phyloP scores from a whole-genome alignment of 306 rosid species.

The Echinosophora koreensis region DNA sequence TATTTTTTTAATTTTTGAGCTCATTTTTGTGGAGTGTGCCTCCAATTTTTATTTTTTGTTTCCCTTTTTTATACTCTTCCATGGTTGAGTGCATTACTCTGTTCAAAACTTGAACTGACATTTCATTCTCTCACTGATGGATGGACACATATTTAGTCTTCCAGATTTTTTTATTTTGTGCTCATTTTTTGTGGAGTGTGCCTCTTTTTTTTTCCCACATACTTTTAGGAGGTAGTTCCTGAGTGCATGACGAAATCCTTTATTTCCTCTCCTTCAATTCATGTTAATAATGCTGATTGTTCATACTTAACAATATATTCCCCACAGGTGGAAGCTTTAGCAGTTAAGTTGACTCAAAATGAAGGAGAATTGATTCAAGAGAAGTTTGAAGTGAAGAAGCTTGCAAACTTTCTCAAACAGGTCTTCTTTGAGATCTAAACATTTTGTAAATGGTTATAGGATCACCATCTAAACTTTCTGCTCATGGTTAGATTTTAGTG shows the following conservation, averaged over 20 bases:
- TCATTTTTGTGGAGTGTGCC: background rate
- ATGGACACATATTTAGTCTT: background rate
- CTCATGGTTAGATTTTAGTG: slow-evolving; percentile 30
- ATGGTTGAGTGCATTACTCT: background rate
- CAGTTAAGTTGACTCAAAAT: slow-evolving; percentile 93
- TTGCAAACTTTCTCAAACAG: slow-evolving; percentile 94
- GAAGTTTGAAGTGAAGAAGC: slow-evolving; percentile 97
- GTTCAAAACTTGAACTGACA: slow-evolving; percentile 24
- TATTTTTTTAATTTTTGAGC: background rate
- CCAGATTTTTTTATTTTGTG: background rate
- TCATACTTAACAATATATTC: slow-evolving; percentile 39
- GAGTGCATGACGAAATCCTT: slow-evolving; percentile 10
- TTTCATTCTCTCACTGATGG: background rate
- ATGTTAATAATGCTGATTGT: slow-evolving; percentile 17
- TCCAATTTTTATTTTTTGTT: slow-evolving; percentile 1
- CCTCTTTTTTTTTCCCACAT: background rate
- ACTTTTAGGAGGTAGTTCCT: slow-evolving; percentile 19
- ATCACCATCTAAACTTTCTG: slow-evolving; percentile 29
- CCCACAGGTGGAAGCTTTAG: slow-evolving; percentile 94
- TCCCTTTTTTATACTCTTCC: background rate
- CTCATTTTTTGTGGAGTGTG: background rate
- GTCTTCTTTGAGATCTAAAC: slow-evolving; percentile 45
- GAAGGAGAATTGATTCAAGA: slow-evolving; percentile 99
- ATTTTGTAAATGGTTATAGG: slow-evolving; percentile 18
- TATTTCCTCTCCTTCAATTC: slow-evolving; percentile 19